phyloP scores from a whole-genome alignment of 1,284 basidiomycete genomes.

The Earliella scabrosa region DNA sequence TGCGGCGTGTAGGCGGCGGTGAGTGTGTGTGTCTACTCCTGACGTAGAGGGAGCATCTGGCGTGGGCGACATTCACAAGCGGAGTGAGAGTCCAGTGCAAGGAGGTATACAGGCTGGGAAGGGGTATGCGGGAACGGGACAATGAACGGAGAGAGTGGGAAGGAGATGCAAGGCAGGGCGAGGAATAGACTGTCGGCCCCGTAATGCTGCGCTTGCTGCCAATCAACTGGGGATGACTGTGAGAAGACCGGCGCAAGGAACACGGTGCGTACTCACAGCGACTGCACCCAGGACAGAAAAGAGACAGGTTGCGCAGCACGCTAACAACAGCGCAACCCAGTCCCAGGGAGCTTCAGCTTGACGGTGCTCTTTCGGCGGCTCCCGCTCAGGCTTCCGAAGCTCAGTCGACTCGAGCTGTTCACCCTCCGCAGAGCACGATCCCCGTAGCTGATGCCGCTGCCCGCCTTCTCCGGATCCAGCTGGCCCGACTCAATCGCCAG shows the following conservation, averaged over 20 bases:
- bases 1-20: conserved; percentile 11
- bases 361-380: conserved; percentile 59
- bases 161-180: background rate
- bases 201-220: background rate
- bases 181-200: background rate
- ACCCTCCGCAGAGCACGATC: conserved; percentile 89
- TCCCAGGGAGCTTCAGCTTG: conserved; percentile 63
- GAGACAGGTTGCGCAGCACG: conserved; percentile 6
- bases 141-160: conserved; percentile 23
- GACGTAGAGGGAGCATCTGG: conserved; percentile 9
- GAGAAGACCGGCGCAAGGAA: conserved; percentile 14
- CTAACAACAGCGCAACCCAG: conserved; percentile 44
- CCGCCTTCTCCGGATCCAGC: conserved; percentile 91
- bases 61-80: conserved; percentile 23
- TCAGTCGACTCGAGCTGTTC: conserved; percentile 80
- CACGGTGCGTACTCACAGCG: conserved; percentile 14
- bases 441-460: conserved; percentile 95
- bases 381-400: conserved; percentile 77
- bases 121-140: conserved; percentile 25
- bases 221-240: conserved; percentile 12
- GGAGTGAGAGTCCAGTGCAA: conserved; percentile 20
- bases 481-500: conserved; percentile 92
- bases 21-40: conserved; percentile 23
- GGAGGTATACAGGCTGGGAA: conserved; percentile 29
- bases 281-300: conserved; percentile 10